These are phyloP conservation scores for Chalciporus piperatus DNA, from an alignment of 768 basidiomycete genomes.

Conservation along the genomic window DNA sequence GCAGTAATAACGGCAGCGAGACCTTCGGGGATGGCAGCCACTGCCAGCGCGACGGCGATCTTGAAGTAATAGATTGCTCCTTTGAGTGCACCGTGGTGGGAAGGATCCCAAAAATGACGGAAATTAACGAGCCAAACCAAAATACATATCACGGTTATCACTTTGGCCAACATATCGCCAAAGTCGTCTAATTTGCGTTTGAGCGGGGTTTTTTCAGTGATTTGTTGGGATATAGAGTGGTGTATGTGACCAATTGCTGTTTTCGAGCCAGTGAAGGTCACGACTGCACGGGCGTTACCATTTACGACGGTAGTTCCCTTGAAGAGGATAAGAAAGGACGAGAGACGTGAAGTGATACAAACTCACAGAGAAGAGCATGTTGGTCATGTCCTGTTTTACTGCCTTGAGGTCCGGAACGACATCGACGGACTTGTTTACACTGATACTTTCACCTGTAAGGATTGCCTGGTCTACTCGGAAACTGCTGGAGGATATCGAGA, in stretches of 20 bases:
- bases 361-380: constrained; percentile 89
- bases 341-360: background rate
- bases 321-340: background rate
- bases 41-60: constrained; percentile 97
- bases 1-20: constrained; percentile 98
- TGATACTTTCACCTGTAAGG: constrained; percentile 89
- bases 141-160: constrained; percentile 95
- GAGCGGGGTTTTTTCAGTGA: constrained; percentile 92
- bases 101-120: constrained; percentile 93
- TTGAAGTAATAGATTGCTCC: constrained; percentile 99
- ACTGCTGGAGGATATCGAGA: constrained; percentile 88
- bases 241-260: constrained; percentile 98
- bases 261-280: constrained; percentile 78
- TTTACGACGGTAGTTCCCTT: constrained; percentile 97
- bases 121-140: constrained; percentile 98
- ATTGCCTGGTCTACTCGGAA: constrained; percentile 97
- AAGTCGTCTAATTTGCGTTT: constrained; percentile 99
- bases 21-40: constrained; percentile 97
- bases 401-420: constrained; percentile 70
- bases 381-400: constrained; percentile 97
- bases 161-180: constrained; percentile 95
- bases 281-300: constrained; percentile 83
- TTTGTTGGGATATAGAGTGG: constrained; percentile 91
- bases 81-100: constrained; percentile 86
- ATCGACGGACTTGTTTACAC: constrained; percentile 77